Conservation (phyloP, 495 filamentous ascomycete genomes). For the Penicillium antarcticum region DNA sequence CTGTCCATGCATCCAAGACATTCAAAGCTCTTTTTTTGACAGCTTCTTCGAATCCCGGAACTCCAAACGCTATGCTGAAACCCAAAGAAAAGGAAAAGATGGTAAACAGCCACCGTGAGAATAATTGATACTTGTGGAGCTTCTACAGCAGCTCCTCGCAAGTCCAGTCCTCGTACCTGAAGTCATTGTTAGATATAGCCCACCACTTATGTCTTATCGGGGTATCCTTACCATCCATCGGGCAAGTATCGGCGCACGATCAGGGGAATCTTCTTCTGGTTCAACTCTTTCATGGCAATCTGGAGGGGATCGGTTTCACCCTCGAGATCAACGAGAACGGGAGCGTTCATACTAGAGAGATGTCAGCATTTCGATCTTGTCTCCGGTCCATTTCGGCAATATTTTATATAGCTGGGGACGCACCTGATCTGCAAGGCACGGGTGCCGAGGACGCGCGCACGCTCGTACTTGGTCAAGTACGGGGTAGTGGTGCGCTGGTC, state of each 20-base stretch:
- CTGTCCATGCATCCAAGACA: conserved; percentile 6
- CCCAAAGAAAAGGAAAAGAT: conserved; percentile 17
- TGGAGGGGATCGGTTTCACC: conserved; percentile 97
- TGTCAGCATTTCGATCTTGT: conserved; percentile 10
- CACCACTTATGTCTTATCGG: not conserved
- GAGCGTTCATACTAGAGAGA: conserved; percentile 83
- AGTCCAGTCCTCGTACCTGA: conserved; percentile 97
- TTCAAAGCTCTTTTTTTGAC: conserved; percentile 11
- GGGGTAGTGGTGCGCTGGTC: conserved; percentile 90
- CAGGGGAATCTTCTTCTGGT: conserved; percentile 97
- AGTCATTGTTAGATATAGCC: not conserved
- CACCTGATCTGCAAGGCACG: conserved; percentile 95
- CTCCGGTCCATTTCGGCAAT: not conserved
- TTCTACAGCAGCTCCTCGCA: conserved; percentile 82
- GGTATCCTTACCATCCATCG: conserved; percentile 82
- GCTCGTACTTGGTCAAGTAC: conserved; percentile 99
- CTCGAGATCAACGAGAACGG: conserved; percentile 92
- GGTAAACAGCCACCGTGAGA: conserved; percentile 10
- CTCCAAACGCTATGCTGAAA: conserved; percentile 47
- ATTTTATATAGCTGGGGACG: conserved; percentile 21
- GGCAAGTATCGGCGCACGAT: conserved; percentile 93
- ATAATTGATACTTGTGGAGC: not conserved
- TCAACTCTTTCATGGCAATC: conserved; percentile 94
- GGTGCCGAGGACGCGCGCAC: conserved; percentile 87
- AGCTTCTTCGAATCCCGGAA: conserved; percentile 23